Percentiles rank a stretch among this genome's conserved stretches.
Conservation (phyloP, 495 filamentous ascomycete species). For the Aspergillus haitiensis region DNA sequence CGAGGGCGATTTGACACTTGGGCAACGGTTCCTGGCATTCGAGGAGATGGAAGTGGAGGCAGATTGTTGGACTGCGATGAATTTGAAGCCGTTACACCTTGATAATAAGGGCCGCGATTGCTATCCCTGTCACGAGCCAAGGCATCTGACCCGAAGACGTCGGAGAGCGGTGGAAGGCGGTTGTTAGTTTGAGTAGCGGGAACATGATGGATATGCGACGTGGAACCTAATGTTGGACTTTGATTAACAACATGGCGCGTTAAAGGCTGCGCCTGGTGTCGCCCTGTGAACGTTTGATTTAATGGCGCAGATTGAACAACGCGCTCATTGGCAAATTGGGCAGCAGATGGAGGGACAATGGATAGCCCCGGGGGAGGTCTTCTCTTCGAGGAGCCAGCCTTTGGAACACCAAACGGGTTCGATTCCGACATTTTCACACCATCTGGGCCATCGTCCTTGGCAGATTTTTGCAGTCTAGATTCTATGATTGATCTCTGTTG, state of each 20-base stretch:
- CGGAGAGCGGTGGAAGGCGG: constrained; percentile 87
- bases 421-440: constrained; percentile 54
- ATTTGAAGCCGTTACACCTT: constrained; percentile 49
- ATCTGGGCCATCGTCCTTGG: constrained; percentile 69
- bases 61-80: constrained; percentile 72
- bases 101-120: constrained; percentile 45
- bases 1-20: constrained; percentile 62
- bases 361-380: constrained; percentile 84
- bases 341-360: constrained; percentile 93
- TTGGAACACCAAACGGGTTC: constrained; percentile 56
- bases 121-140: constrained; percentile 53
- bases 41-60: constrained; percentile 68
- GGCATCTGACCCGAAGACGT: constrained; percentile 87
- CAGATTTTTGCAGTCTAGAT: constrained; percentile 81
- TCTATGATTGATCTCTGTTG: constrained; percentile 96
- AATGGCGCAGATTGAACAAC: constrained; percentile 96
- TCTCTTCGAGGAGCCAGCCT: constrained; percentile 70
- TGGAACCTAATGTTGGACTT: constrained; percentile 79
- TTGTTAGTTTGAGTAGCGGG: constrained; percentile 88
- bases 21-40: constrained; percentile 54
- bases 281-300: constrained; percentile 92
- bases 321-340: constrained; percentile 91
- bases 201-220: constrained; percentile 89
- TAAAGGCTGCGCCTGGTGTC: constrained; percentile 76
- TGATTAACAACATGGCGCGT: constrained; percentile 83